Percentiles rank a stretch among this genome's conserved stretches.
These are phyloP conservation scores for Paulinella micropora DNA, from an alignment of 78 protist genomes.

Conservation along the genomic window DNA sequence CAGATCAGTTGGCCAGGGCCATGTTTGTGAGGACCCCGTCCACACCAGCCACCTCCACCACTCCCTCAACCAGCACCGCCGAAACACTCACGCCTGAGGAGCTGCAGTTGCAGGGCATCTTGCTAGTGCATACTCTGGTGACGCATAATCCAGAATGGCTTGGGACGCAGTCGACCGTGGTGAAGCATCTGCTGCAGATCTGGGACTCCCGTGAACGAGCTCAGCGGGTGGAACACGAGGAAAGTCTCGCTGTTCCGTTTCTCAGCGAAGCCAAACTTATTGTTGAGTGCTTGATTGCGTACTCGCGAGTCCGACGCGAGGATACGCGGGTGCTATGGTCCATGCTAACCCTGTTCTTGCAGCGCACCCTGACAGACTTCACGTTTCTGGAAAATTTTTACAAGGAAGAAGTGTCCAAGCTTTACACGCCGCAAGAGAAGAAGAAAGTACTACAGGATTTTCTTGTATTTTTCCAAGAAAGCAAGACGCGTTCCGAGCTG, in stretches of 20 bases:
- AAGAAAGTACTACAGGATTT: slow-evolving; percentile 13
- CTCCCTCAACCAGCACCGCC: neutral
- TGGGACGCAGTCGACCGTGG: neutral
- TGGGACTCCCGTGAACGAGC: slow-evolving; percentile 22
- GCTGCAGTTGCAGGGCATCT: slow-evolving; percentile 16
- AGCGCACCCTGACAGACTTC: slow-evolving; percentile 39
- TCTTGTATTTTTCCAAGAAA: slow-evolving; percentile 22
- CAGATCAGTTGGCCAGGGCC: neutral
- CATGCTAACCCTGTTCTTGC: slow-evolving; percentile 42
- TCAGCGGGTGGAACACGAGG: slow-evolving; percentile 15
- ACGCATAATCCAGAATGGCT: slow-evolving; percentile 30
- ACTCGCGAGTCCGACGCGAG: slow-evolving; percentile 29
- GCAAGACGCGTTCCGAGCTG: slow-evolving; percentile 7
- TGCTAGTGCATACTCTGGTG: slow-evolving; percentile 15
- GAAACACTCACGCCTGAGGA: neutral
- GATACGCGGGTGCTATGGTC: slow-evolving; percentile 48
- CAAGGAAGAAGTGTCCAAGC: slow-evolving; percentile 29
- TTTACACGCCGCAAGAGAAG: slow-evolving; percentile 25
- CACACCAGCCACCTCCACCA: neutral
- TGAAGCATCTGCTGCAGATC: neutral
- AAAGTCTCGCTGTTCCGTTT: slow-evolving; percentile 6
- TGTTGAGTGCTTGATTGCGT: slow-evolving; percentile 50
- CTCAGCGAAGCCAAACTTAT: slow-evolving; percentile 43
- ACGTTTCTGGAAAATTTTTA: slow-evolving; percentile 46
- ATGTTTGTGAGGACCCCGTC: neutral